Base-by-base conservation (phyloP, 805 yeast species). In the Wickerhamiella vanderwaltii region DNA sequence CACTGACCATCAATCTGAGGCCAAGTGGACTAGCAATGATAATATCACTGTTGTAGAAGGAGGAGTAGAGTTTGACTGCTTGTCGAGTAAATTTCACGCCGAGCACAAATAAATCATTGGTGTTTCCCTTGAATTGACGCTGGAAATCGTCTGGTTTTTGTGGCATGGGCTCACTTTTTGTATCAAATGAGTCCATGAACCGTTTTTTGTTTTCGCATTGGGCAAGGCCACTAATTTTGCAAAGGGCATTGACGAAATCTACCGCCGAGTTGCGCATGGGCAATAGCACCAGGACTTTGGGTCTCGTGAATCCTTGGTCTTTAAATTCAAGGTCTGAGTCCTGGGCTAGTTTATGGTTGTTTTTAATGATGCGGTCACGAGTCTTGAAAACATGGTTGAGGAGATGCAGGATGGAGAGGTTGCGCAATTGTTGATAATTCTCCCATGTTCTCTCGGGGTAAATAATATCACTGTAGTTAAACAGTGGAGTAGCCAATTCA, bases 251-350 rank as follows among this genome's bases (percentile, higher is more conserved):
- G 16, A 87, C 75, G 13, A 85, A 67, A 45, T 77, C 74, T 55
- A 73, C 77, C 20, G 91, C 85, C 7, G 79, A 64, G 50, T 85
- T 72, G 54, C 95, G 71, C 0, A 95, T 84, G 9, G 98, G 97
- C 30, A 84, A 63, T 19, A 91, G 60, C 4, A 88, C 73, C 43
- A 91, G 62, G 1, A 80, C 86, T 54, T 86, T 87, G 1, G 98
- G 94, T 47, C 97, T 70, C 0, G 95, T 87, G 58, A 85, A 91
- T 22, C 98, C 97, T 60, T 91, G 97, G 58, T 91, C 98, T 43
- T 94, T 65, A 48, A 71, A 68, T 23, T 48, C 51, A 15, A 46
- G 46, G n/a, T 49, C 51, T 3, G 46, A 43, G n/a, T 48, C 48
- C n/a, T 64, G 65, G 13, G 58, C 50, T 16, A 77, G 49, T 50